These are phyloP conservation scores for Chrysochromulina tobinii DNA, from an alignment of 78 protist genomes.

Conservation along the genomic window DNA sequence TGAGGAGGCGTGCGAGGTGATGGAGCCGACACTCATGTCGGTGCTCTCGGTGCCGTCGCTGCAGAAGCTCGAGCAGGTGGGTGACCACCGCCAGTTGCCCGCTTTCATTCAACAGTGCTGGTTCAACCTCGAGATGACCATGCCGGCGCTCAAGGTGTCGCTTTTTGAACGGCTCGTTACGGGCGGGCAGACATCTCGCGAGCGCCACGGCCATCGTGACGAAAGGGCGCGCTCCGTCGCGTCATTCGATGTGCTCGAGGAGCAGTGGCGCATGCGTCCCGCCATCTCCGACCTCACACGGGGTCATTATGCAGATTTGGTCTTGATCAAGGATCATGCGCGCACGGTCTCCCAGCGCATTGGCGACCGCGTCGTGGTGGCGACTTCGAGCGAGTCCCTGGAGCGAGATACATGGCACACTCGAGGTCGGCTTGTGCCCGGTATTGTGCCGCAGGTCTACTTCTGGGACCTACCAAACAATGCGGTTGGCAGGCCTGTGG, in stretches of 20 bases:
- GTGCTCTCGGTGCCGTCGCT: background rate
- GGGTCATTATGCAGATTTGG: background rate
- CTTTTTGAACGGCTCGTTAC: background rate
- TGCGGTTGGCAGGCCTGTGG: background rate
- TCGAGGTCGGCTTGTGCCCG: background rate
- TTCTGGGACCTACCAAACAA: background rate
- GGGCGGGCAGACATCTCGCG: too few relatives aligned
- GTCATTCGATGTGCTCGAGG: background rate
- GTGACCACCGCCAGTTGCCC: slow-evolving; percentile 22
- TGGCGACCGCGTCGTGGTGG: background rate
- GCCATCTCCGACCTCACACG: background rate
- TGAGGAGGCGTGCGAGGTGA: slow-evolving; percentile 27
- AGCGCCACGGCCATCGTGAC: too few relatives aligned
- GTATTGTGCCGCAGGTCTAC: background rate
- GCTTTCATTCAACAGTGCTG: slow-evolving; percentile 1
- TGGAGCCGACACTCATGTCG: slow-evolving; percentile 12
- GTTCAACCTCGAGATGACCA: slow-evolving; percentile 1
- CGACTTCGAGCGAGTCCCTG: background rate
- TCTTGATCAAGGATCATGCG: background rate
- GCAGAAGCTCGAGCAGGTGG: slow-evolving; percentile 8
- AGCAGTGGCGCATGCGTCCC: background rate
- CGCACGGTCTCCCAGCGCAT: background rate
- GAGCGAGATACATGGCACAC: background rate
- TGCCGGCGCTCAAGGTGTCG: background rate
- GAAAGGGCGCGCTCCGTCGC: background rate